Evolutionary conservation across 2,329 filamentous ascomycete species (phyloP).

Genomic region (Mollisia scopiformis): DNA sequence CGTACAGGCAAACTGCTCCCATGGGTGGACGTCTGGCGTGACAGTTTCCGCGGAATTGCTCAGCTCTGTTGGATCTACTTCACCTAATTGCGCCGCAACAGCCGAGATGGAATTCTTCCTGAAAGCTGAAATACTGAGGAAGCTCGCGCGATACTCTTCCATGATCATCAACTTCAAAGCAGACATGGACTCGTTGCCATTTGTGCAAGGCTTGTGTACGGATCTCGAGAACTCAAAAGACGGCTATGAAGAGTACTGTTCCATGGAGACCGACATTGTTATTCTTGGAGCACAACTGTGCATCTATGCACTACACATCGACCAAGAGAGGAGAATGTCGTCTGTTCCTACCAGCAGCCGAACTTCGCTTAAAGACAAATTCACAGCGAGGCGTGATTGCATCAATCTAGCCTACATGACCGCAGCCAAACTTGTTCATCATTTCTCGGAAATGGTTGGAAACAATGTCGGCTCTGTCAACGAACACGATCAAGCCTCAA

Average conservation of each 20-base stretch:
- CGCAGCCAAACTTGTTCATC: background rate
- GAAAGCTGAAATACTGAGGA: background rate
- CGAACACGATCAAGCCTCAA: background rate
- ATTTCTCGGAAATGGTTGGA: background rate
- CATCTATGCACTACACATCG: conserved; percentile 13
- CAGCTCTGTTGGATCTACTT: background rate
- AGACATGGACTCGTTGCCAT: conserved; percentile 6
- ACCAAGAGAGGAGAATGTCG: background rate
- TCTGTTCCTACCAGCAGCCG: too few relatives aligned
- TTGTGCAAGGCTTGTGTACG: conserved; percentile 9
- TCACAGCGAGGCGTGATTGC: background rate
- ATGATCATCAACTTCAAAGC: background rate
- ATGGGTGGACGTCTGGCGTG: background rate
- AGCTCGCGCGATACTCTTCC: background rate
- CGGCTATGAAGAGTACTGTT: conserved; percentile 10
- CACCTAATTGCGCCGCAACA: background rate
- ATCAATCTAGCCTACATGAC: background rate
- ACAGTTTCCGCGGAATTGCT: background rate
- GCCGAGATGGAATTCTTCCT: background rate
- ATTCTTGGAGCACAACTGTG: conserved; percentile 12
- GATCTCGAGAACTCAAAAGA: conserved; percentile 12
- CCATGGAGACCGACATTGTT: conserved; percentile 10
- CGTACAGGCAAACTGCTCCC: background rate
- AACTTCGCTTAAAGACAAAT: too few relatives aligned
- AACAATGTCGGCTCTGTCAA: background rate